Evolutionary conservation across 1,284 basidiomycete genomes (phyloP), one percentile per base, ranked within the genome.

Genomic region (Cutaneotrichosporon daszewskae): DNA sequence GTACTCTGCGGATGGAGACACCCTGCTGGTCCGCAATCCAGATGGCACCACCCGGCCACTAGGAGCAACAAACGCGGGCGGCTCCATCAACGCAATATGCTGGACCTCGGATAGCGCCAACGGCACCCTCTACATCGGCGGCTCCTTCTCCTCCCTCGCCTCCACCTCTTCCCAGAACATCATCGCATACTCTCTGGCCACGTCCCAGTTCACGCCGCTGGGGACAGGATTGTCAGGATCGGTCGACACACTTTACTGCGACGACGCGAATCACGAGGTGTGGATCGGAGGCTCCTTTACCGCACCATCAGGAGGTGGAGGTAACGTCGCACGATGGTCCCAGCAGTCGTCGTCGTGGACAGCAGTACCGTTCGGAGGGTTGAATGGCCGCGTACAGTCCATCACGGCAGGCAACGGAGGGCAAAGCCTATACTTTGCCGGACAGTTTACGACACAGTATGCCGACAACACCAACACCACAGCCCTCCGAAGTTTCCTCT

Each of bases 221-320:
- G 41, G 46, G 13, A 27, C 47, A 14, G 75, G 75, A 0, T 43
- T 76, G 14, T 62, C 89, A 53, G 90, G 86, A 31, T 72, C 76
- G 34, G 78, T 96, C 6, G 74, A 79, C 41, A 74, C 88, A 2
- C 59, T 95, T n/a, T 87, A 79, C 56, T 98, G 94, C 70, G 90
- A 96, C 69, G 58, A 76, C 11, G 72, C 75, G 36, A 76, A 80
- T 49, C 74, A 76, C 52, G 80, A 82, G 54, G 73, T 98, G 34
- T 94, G 92, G 84, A 83, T 79, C 17, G 89, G 90, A 22, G 94
- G 94, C 19, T 74, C 71, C 24, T 96, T 97, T 69, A 27, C 62
- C 20, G 55, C 66, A n/a, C 69, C 74, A 12, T 32, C n/a, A n/a
- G n/a, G 59, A 47, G 34, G 39, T 24, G 68, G 69, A 8, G 77